Base-by-base conservation (phyloP, 2,329 filamentous ascomycete species). In the Coniochaeta sp. region DNA sequence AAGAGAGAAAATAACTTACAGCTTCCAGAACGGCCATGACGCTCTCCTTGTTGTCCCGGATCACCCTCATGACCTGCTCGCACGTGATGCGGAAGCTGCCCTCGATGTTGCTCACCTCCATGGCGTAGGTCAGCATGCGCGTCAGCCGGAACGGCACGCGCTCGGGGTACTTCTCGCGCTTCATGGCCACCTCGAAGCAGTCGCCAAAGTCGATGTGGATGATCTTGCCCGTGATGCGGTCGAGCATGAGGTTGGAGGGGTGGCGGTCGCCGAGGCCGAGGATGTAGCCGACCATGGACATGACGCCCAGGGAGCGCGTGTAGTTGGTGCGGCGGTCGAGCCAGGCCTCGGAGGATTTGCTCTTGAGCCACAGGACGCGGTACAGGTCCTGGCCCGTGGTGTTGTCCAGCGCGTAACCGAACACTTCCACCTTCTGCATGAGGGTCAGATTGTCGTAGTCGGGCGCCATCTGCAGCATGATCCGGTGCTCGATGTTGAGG, bases 201-300 rank as follows among this genome's bases (percentile, higher is more conserved):
- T 99, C 94, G 61, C 94, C 95, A 63, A 99, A 99, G 75, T 99
- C 94, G 61, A 99, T 97, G 67, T 99, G 94, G 58, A 99, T 86
- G 56, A 99, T 94, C 74, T 95, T 96, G 65, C 94, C 94, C 1
- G 92, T 97, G 55, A 95, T 84, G 33, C 91, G 87, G 68, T 99
- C 94, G 33, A 99, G 85, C 87, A 99, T 95, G 63, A 99, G 74
- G 68, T 99, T 99, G 55, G 91, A 96, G 32, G 95, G 95, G 71
- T 99, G 94, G 47, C 95, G 86, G 72, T 99, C 94, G 51, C 94
- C 94, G 13, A 99, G 77, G 54, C 94, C 95, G 20, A 99, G 83
- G 58, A 99, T 97, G 69, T 99, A 99, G 57, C 94, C 94, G n/a
- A 97, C 94, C 91, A 99, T 99, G n/a, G 91, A 96, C 94, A 99